A percentile compares a stretch with the other conserved stretches of the same genome.
These are phyloP conservation scores for Leccinum longicurvipes DNA, from an alignment of 768 basidiomycete species.

Conservation along the genomic window DNA sequence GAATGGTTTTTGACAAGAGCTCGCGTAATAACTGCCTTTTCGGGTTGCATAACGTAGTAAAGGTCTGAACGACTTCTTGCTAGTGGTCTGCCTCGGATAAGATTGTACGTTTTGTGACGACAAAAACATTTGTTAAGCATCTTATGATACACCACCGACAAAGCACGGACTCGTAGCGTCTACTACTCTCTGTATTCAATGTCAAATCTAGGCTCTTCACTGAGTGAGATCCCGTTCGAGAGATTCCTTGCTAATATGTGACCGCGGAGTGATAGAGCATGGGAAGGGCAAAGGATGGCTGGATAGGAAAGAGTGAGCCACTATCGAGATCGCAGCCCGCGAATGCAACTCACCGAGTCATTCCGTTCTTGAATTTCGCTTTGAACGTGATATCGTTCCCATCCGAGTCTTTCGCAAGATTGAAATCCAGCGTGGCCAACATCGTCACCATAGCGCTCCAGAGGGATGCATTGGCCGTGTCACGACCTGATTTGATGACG, in stretches of 20 bases:
- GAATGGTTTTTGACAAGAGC: too few species aligned
- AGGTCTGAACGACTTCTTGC: too few species aligned
- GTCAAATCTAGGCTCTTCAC: background rate
- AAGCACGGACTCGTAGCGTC: background rate
- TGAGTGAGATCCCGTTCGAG: conserved; percentile 3
- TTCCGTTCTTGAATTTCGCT: background rate
- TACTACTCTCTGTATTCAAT: background rate
- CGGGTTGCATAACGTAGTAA: too few species aligned
- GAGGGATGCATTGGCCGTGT: conserved; percentile 1
- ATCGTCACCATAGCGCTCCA: conserved; percentile 17
- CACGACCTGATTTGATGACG: conserved; percentile 3
- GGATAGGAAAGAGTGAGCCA: background rate
- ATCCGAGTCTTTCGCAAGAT: conserved; percentile 7
- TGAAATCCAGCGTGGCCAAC: conserved; percentile 21
- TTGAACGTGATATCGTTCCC: conserved; percentile 6
- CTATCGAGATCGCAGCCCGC: background rate
- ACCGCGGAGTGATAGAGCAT: conserved; percentile 11
- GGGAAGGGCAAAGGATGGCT: conserved; percentile 16
- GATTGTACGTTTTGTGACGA: too few species aligned
- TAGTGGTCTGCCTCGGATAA: too few species aligned
- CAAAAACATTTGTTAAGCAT: too few species aligned
- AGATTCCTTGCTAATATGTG: conserved; percentile 2
- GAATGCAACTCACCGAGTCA: conserved; percentile 6
- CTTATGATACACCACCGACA: background rate
- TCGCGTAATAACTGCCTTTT: too few species aligned